Percentiles rank a stretch among this genome's conserved stretches.
phyloP scores from a whole-genome alignment of 1,139 yeast genomes.

The Zygoascus hellenicus region DNA sequence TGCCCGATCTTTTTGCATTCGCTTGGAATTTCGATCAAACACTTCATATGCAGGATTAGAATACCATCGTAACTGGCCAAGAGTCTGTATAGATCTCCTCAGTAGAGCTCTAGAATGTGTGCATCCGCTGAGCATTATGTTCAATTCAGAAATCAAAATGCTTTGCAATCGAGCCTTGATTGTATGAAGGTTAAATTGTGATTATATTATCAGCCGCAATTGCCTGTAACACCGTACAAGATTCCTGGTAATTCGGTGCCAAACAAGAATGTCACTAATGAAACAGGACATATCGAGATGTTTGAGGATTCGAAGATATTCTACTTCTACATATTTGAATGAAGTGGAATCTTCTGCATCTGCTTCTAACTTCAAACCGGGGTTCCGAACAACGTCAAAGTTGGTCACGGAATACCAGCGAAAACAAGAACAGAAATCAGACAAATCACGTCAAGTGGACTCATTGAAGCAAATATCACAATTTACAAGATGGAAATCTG shows the following conservation, averaged over 20 bases:
- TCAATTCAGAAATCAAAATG: too few relatives aligned
- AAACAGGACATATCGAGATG: too few relatives aligned
- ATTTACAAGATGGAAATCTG: not conserved
- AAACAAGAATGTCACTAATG: too few relatives aligned
- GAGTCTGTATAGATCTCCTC: not conserved
- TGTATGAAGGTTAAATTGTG: too few relatives aligned
- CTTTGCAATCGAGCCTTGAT: too few relatives aligned
- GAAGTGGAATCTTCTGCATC: too few relatives aligned
- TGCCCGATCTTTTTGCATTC: conserved; percentile 53
- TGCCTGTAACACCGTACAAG: too few relatives aligned
- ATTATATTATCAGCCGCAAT: too few relatives aligned
- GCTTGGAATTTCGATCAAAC: conserved; percentile 60
- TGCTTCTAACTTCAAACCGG: conserved; percentile 5
- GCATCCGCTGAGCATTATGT: too few relatives aligned
- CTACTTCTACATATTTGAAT: too few relatives aligned
- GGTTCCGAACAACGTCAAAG: not conserved
- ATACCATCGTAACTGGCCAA: not conserved
- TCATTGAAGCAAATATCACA: not conserved
- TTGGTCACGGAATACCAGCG: conserved; percentile 1
- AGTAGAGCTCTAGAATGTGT: not conserved
- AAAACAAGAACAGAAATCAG: not conserved
- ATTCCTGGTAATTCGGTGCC: too few relatives aligned
- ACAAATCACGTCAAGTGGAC: not conserved
- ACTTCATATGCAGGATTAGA: conserved; percentile 40
- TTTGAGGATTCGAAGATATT: too few relatives aligned